phyloP scores from a whole-genome alignment of 257 asterid genomes.

The Solanum piurae region DNA sequence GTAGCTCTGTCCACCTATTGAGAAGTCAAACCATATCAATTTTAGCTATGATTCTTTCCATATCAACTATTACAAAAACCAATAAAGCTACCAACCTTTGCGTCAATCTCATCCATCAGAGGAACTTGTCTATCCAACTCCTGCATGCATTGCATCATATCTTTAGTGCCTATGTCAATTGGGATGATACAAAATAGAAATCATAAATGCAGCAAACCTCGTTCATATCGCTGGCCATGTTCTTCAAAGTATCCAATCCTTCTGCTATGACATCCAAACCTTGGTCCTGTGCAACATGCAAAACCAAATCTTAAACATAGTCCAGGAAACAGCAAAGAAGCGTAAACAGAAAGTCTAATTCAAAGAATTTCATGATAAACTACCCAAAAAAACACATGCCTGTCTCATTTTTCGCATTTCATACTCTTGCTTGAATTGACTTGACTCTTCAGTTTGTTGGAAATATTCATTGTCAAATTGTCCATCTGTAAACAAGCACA shows the following conservation, averaged over 20 bases:
- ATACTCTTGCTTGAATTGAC: conserved; percentile 85
- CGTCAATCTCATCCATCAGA: conserved; percentile 96
- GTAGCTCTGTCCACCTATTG: conserved; percentile 93
- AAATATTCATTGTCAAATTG: conserved; percentile 78
- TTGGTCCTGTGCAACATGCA: conserved; percentile 54
- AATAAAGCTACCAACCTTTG: conserved; percentile 47
- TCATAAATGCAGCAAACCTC: conserved; percentile 53
- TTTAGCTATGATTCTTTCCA: background rate
- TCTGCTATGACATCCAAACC: conserved; percentile 90
- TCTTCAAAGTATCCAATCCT: conserved; percentile 87
- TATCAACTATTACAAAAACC: background rate
- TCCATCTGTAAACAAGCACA: conserved; percentile 53
- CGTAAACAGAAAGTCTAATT: background rate
- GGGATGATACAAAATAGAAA: conserved; percentile 6
- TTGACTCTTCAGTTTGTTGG: conserved; percentile 89
- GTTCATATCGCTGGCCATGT: conserved; percentile 94
- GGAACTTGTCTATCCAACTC: conserved; percentile 98
- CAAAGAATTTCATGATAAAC: background rate
- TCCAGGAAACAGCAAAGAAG: background rate
- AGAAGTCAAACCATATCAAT: conserved; percentile 1
- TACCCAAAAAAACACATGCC: conserved; percentile 41
- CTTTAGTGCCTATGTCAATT: background rate
- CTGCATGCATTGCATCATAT: conserved; percentile 30
- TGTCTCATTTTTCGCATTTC: conserved; percentile 96
- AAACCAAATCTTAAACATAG: background rate